phyloP scores from a whole-genome alignment of 2,329 filamentous ascomycete species.

The Penicillium sp. region DNA sequence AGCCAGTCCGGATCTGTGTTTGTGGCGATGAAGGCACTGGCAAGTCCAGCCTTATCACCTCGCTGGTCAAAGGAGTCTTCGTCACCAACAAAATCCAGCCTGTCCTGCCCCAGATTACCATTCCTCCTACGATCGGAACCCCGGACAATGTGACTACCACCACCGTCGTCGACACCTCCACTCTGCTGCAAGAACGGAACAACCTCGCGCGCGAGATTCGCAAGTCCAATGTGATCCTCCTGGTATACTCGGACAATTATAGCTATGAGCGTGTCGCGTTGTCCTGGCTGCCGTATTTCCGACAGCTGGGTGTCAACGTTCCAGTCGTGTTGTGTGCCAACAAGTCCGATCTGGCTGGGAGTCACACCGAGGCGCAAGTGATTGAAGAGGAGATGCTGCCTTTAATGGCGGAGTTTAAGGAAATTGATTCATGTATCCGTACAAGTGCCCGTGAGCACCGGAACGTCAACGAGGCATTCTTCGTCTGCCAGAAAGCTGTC shows the following conservation, averaged over 20 bases:
- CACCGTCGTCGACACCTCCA: constrained; percentile 87
- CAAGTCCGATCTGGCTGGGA: constrained; percentile 80
- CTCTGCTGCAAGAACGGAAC: constrained; percentile 84
- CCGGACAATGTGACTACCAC: constrained; percentile 96
- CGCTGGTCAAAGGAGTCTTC: constrained; percentile 94
- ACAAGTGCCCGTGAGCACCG: constrained; percentile 86
- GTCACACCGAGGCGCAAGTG: constrained; percentile 72
- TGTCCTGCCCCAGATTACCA: constrained; percentile 88
- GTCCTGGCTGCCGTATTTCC: constrained; percentile 98
- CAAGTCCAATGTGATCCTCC: constrained; percentile 91
- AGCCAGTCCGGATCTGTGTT: constrained; percentile 78
- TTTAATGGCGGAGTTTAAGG: constrained; percentile 96
- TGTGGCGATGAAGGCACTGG: constrained; percentile 95
- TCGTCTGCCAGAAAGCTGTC: constrained; percentile 95
- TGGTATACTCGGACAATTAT: constrained; percentile 98
- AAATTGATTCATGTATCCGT: constrained; percentile 96
- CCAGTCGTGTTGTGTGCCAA: constrained; percentile 95
- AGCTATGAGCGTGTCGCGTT: constrained; percentile 95
- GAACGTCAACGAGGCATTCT: constrained; percentile 95
- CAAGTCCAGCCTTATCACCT: constrained; percentile 88
- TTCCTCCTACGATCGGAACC: constrained; percentile 85
- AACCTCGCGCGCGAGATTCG: constrained; percentile 89
- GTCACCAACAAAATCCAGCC: constrained; percentile 92
- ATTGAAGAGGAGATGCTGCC: constrained; percentile 97
- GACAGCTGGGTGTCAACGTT: constrained; percentile 95